Conservation (phyloP, 192 early-diverging fungal species). For the Coemansia sp. region DNA sequence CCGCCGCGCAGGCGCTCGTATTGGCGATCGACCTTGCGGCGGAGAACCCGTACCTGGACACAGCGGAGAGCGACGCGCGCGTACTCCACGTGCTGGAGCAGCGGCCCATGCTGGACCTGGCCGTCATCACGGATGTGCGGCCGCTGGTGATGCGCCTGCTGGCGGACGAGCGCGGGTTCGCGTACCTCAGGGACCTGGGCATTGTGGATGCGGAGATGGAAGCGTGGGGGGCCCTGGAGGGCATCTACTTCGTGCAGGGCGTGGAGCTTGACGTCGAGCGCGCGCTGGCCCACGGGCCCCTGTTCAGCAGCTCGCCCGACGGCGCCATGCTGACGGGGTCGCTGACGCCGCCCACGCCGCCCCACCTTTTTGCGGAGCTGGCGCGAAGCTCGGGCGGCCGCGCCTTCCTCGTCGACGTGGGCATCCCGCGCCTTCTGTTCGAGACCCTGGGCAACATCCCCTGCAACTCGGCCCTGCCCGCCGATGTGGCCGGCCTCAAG, state of each 20-base stretch:
- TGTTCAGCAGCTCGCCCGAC: constrained; percentile 50
- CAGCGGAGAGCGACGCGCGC: constrained; percentile 22
- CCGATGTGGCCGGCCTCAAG: constrained; percentile 42
- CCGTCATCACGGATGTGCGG: constrained; percentile 48
- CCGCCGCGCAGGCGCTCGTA: constrained; percentile 47
- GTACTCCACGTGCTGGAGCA: constrained; percentile 29
- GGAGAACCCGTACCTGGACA: constrained; percentile 44
- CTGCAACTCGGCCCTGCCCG: constrained; percentile 36
- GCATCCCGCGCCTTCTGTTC: constrained; percentile 45
- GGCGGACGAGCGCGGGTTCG: constrained; percentile 37
- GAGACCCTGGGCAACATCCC: constrained; percentile 53
- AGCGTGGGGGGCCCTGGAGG: constrained; percentile 50
- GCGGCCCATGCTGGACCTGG: constrained; percentile 48
- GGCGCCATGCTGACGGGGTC: constrained; percentile 44
- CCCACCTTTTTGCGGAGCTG: constrained; percentile 53
- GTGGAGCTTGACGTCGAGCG: constrained; percentile 49
- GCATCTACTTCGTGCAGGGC: constrained; percentile 48
- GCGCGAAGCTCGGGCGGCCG: constrained; percentile 31
- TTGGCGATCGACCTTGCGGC: constrained; percentile 36
- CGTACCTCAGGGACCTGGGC: constrained; percentile 34
- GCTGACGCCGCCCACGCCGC: constrained; percentile 47
- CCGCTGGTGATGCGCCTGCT: constrained; percentile 40
- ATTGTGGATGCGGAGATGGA: constrained; percentile 53
- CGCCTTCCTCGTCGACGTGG: constrained; percentile 16
- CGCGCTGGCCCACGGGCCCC: constrained; percentile 46